Base-by-base conservation (phyloP, 2,329 filamentous ascomycete species). In the Paramyrothecium sp. region DNA sequence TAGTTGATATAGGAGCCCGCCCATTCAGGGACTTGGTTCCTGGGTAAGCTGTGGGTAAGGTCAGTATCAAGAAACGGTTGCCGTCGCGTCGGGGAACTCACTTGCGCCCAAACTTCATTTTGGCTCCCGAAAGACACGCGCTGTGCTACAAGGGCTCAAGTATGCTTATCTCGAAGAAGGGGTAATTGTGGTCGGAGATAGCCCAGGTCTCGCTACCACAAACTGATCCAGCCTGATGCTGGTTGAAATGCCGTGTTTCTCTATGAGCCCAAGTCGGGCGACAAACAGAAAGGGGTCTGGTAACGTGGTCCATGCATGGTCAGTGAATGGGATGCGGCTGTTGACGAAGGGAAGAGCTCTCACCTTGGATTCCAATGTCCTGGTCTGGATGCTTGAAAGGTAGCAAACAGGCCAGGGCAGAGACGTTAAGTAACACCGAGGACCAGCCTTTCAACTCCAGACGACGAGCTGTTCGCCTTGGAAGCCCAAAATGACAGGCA, bases 1-100 rank as follows among this genome's bases (percentile, higher is more conserved):
- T 96, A 96, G 77, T 95, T 87, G 78, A 95, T 93, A 71, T 96
- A 96, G 33, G 83, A 88, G 57, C 87, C 81, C 54, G 90, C 88
- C 91, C 91, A 96, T 76, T 94, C 91, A 51, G 91, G 91, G 69
- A 95, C 90, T 76, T 94, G 90, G 70, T 93, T 92, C 51, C 90
- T 86, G 19, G 90, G 85, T 56, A 96, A 81, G 70, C 86, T 88
- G 63, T 55, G 47, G 64, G 71, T 41, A 70, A 8, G 47, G 22
- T 19, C 21, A 26, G 3, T 7, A 7, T 51, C 4, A 33, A 30
- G 49, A 33, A 19, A 51, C 10, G 22, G 12, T 4, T 30, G n/a
- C n/a, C n/a, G n/a, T n/a, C n/a, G n/a, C 3, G 7, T 38, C 26
- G 38, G 54, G 50, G 26, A 56, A 71, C 79, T 72, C 74, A 86